These are phyloP conservation scores for Solanum medicagineum DNA, from an alignment of 257 asterid genomes.

Conservation along the genomic window DNA sequence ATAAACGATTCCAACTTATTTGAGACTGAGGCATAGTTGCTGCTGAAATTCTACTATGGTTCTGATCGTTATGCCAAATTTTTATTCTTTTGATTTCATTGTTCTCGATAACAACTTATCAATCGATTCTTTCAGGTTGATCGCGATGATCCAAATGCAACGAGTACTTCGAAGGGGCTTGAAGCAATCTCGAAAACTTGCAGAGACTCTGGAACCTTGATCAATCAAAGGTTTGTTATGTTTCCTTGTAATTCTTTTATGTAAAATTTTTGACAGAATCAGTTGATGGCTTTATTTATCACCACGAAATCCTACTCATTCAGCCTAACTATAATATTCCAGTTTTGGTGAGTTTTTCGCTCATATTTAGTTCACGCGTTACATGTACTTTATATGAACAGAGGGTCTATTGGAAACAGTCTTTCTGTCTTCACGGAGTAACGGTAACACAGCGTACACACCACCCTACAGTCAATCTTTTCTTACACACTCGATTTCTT, in stretches of 20 bases:
- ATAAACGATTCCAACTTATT: not conserved
- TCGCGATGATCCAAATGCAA: slow-evolving; percentile 66
- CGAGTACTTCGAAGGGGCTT: slow-evolving; percentile 40
- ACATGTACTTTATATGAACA: not conserved
- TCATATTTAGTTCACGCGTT: not conserved
- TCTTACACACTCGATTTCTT: not conserved
- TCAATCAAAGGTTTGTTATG: slow-evolving; percentile 15
- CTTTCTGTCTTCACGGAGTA: not conserved
- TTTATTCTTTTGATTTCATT: not conserved
- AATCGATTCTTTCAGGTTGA: slow-evolving; percentile 30
- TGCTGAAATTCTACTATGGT: not conserved
- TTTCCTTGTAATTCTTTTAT: not conserved
- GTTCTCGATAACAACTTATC: not conserved
- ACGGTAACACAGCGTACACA: not conserved
- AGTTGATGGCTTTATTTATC: not conserved
- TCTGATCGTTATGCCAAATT: not conserved
- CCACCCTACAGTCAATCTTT: not conserved
- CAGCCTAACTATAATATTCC: slow-evolving; percentile 28
- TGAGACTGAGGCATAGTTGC: not conserved
- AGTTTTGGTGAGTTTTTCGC: slow-evolving; percentile 32
- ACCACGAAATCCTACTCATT: slow-evolving; percentile 59
- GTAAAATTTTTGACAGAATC: not conserved
- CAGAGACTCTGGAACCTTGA: slow-evolving; percentile 67
- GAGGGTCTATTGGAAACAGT: fast-evolving
- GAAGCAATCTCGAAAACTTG: slow-evolving; percentile 56